Base-by-base conservation (phyloP, 495 filamentous ascomycete genomes). In the Aspergillus cristatus region DNA sequence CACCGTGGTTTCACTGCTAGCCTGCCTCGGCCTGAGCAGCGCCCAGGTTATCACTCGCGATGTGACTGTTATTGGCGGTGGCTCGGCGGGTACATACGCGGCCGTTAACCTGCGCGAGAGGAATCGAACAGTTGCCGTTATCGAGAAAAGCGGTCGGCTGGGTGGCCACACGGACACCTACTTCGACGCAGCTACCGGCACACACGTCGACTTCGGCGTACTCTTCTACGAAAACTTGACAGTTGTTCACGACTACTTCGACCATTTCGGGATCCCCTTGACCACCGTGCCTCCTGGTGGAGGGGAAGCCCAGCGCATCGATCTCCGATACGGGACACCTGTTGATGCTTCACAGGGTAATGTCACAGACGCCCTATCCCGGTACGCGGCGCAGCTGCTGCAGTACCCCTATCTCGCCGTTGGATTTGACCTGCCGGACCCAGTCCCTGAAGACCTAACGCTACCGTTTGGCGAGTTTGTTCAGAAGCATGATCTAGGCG, bases 61-160 rank as follows among this genome's bases (percentile, higher is more conserved):
- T 49, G 55, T 74, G 1, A 51, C 43, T 33, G 59, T 72, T 17
- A 55, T 72, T 16, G 70, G 68, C 3, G 69, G 70, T n/a, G 70
- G 69, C 5, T 50, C 64, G 0, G 37, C 60, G 3, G 70, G 70
- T 1, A 70, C 65, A 0, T 69, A 71, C 43, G 50, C 64, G 3
- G 68, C 69, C 6, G 53, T 72, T 11, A 38, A 49, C 12, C 55
- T 74, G 0, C 52, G 54, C 14, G 55, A 72, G 18, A 20, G 40
- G 17, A 57, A 54, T 20, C 59, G 61, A 25, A 57, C 50, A n/a
- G 49, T 71, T 16, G 52, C 60, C 6, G 41, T 72, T 1, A 50
- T 74, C n/a, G 70, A 74, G 47, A 51, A 48, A 16, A 41, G 57
- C 15, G 50, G 44, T 18, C 17, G 40, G 3, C 50, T 72, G 12